Percentiles rank a stretch among this genome's conserved stretches.
phyloP scores from a whole-genome alignment of 2,329 filamentous ascomycete genomes.

The Sordariomycetes sp. region DNA sequence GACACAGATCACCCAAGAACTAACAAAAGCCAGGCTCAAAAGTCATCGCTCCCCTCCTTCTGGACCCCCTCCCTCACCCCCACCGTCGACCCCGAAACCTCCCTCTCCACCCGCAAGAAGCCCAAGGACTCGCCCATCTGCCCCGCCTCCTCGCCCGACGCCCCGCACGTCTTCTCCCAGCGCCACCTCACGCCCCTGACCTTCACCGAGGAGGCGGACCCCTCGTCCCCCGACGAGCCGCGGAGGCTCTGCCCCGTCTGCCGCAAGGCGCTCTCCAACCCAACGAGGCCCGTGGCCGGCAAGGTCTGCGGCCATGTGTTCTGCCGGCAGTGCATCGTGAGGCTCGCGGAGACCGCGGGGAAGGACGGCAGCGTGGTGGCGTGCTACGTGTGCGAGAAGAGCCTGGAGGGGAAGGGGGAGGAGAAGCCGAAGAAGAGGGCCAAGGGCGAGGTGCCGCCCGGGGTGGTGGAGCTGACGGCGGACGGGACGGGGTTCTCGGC shows the following conservation, averaged over 20 bases:
- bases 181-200: constrained; percentile 66
- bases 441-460: constrained; percentile 53
- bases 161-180: constrained; percentile 65
- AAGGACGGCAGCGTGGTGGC: constrained; percentile 22
- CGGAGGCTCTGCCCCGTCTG: constrained; percentile 67
- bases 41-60: constrained; percentile 70
- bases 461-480: constrained; percentile 67
- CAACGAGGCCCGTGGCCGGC: constrained; percentile 69
- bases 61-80: constrained; percentile 86
- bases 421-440: constrained; percentile 25
- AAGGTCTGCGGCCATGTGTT: constrained; percentile 89
- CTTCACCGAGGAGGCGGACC: constrained; percentile 60
- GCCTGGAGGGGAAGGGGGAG: constrained; percentile 31
- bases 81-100: constrained; percentile 27
- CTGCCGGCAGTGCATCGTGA: constrained; percentile 58
- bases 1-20: constrained; percentile 7
- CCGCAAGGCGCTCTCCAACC: constrained; percentile 71
- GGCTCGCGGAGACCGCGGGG: constrained; percentile 45
- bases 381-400: constrained; percentile 82
- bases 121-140: constrained; percentile 63
- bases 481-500: constrained; percentile 92
- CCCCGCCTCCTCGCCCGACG: constrained; percentile 57
- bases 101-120: constrained; percentile 47
- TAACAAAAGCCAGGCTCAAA: constrained; percentile 36
- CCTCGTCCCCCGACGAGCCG: constrained; percentile 28